Evolutionary conservation across 2,329 filamentous ascomycete species (phyloP).

Genomic region (Aspergillus sojae): DNA sequence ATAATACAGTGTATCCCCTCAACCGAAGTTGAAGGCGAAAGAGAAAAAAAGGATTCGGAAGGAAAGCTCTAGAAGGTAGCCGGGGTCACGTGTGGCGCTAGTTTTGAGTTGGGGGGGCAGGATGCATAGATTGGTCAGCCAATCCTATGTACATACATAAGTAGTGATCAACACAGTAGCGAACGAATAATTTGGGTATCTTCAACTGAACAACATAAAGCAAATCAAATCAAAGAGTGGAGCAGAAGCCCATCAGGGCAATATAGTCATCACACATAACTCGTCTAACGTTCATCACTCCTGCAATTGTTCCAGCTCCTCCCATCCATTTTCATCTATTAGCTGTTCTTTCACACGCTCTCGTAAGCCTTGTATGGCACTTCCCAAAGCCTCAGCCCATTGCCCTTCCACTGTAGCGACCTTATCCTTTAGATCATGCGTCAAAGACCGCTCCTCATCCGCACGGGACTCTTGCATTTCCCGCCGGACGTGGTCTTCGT

Average conservation of each 20-base stretch:
- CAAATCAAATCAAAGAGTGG: slow-evolving; percentile 24
- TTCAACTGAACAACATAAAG: slow-evolving; percentile 7
- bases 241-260: slow-evolving; percentile 10
- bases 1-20: slow-evolving; percentile 1
- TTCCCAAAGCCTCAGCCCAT: slow-evolving; percentile 85
- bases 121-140: not conserved
- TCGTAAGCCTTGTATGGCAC: slow-evolving; percentile 72
- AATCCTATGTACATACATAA: not conserved
- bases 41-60: slow-evolving; percentile 26
- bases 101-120: not conserved
- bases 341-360: slow-evolving; percentile 74
- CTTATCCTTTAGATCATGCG: slow-evolving; percentile 88
- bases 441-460: slow-evolving; percentile 72
- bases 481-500: slow-evolving; percentile 44
- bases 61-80: slow-evolving; percentile 44
- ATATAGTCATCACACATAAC: slow-evolving; percentile 4
- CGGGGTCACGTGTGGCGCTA: slow-evolving; percentile 22
- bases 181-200: slow-evolving; percentile 17
- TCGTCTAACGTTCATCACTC: slow-evolving; percentile 15
- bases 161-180: not conserved
- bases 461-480: slow-evolving; percentile 61
- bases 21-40: slow-evolving; percentile 14
- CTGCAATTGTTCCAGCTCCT: slow-evolving; percentile 67
- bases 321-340: slow-evolving; percentile 81
- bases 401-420: slow-evolving; percentile 87